A percentile compares a stretch with the other conserved stretches of the same genome.
These are phyloP conservation scores for Chenopodium suecicum DNA, from an alignment of 148 eudicot species.

Conservation along the genomic window DNA sequence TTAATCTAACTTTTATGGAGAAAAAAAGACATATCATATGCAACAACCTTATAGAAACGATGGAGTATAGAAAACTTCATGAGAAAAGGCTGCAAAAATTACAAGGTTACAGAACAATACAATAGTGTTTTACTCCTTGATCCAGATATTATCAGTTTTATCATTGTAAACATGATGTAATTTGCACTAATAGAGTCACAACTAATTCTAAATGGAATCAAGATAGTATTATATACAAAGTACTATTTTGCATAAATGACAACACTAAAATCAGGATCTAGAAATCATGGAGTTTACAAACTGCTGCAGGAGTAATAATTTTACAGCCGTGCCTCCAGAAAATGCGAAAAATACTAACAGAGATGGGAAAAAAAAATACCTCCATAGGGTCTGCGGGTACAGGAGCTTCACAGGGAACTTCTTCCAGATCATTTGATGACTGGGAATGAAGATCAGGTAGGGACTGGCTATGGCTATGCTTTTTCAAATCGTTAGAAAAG, in stretches of 20 bases:
- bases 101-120: not conserved
- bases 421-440: constrained; percentile 39
- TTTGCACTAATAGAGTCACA: not conserved
- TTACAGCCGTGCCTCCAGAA: not conserved
- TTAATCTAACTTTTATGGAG: not conserved
- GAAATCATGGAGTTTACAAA: not conserved
- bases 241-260: not conserved
- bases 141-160: not conserved
- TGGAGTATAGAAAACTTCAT: not conserved
- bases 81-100: not conserved
- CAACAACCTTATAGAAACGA: not conserved
- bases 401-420: constrained; percentile 47
- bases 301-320: not conserved
- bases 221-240: not conserved
- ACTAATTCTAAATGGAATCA: not conserved
- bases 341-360: not conserved
- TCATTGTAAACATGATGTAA: not conserved
- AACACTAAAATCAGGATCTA: not conserved
- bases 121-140: not conserved
- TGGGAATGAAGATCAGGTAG: constrained; percentile 31
- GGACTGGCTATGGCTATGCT: constrained; percentile 50
- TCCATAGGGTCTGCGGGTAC: constrained; percentile 73
- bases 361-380: constrained; percentile 40
- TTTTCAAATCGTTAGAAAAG: constrained; percentile 51
- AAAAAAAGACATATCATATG: not conserved